Conservation (phyloP, 2,329 filamentous ascomycete species). For the Alternaria gaisen region DNA sequence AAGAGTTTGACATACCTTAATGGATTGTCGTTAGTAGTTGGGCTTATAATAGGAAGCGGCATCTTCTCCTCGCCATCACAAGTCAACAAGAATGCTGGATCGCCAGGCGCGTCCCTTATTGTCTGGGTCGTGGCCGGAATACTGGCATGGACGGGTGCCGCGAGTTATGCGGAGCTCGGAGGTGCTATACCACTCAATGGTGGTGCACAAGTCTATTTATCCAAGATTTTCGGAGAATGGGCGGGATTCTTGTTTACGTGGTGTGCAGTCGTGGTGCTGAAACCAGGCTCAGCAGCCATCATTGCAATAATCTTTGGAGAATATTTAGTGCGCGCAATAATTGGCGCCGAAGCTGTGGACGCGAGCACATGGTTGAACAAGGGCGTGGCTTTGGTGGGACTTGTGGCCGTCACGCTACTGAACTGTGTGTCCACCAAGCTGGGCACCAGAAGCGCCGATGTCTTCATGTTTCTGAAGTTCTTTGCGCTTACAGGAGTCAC, state of each 20-base stretch:
- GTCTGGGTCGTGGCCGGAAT: conserved; percentile 92
- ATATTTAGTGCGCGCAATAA: conserved; percentile 87
- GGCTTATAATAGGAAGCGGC: conserved; percentile 92
- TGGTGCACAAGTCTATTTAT: conserved; percentile 90
- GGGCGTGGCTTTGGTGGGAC: conserved; percentile 78
- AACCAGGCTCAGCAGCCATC: conserved; percentile 92
- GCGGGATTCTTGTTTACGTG: conserved; percentile 95
- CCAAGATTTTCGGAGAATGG: conserved; percentile 95
- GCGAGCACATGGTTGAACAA: conserved; percentile 92
- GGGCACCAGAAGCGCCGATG: conserved; percentile 85
- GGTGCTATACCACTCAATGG: conserved; percentile 96
- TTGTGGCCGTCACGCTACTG: conserved; percentile 79
- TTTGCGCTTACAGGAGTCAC: conserved; percentile 87
- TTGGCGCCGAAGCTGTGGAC: conserved; percentile 84
- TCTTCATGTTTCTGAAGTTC: conserved; percentile 98
- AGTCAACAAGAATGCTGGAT: conserved; percentile 90
- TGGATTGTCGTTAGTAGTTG: conserved; percentile 87
- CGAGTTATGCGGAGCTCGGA: conserved; percentile 94
- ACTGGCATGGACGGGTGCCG: conserved; percentile 93
- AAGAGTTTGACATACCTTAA: conserved; percentile 97
- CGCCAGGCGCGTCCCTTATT: conserved; percentile 87
- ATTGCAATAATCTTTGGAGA: conserved; percentile 98
- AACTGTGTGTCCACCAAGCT: conserved; percentile 93
- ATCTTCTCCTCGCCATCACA: conserved; percentile 96
- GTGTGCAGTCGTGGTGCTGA: conserved; percentile 92